Evolutionary conservation across 805 yeast species (phyloP).

Genomic region (Cyberlindnera misumaiensis): DNA sequence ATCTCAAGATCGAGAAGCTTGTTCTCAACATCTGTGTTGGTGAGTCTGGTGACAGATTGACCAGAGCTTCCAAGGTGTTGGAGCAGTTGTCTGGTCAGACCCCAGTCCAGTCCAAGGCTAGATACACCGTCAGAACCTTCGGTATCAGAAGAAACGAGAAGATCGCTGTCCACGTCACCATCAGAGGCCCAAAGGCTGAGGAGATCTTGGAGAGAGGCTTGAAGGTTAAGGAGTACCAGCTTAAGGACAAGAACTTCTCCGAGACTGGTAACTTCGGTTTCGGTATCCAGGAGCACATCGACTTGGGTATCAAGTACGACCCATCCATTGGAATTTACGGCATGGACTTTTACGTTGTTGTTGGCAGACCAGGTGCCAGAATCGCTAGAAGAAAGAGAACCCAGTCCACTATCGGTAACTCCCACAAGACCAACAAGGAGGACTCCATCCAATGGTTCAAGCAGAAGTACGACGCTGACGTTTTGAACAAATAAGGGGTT

Average conservation of each 20-base stretch:
- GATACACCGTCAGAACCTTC: constrained; percentile 99
- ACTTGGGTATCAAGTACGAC: constrained; percentile 99
- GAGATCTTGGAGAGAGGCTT: constrained; percentile 99
- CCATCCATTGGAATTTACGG: constrained; percentile 99
- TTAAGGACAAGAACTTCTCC: constrained; percentile 90
- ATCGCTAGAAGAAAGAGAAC: constrained; percentile 98
- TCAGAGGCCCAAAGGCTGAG: constrained; percentile 99
- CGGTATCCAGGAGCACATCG: constrained; percentile 99
- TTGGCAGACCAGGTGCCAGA: constrained; percentile 99
- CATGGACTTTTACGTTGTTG: constrained; percentile 99
- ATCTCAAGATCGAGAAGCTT: constrained; percentile 97
- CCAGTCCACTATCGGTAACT: constrained; percentile 80
- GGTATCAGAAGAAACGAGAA: constrained; percentile 99
- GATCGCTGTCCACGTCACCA: constrained; percentile 98
- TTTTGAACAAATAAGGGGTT: constrained; percentile 62
- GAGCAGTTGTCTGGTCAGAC: constrained; percentile 99
- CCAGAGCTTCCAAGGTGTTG: constrained; percentile 99
- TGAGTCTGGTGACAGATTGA: constrained; percentile 99
- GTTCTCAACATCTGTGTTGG: constrained; percentile 99
- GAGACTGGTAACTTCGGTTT: constrained; percentile 99
- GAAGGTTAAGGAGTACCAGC: constrained; percentile 99
- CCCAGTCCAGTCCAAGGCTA: constrained; percentile 99
- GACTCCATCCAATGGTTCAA: constrained; percentile 98
- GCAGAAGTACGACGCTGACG: constrained; percentile 99
- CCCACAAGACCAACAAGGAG: constrained; percentile 86